Base-by-base conservation (phyloP, 352 stramenopile genomes). In the Phytopythium aichiense region DNA sequence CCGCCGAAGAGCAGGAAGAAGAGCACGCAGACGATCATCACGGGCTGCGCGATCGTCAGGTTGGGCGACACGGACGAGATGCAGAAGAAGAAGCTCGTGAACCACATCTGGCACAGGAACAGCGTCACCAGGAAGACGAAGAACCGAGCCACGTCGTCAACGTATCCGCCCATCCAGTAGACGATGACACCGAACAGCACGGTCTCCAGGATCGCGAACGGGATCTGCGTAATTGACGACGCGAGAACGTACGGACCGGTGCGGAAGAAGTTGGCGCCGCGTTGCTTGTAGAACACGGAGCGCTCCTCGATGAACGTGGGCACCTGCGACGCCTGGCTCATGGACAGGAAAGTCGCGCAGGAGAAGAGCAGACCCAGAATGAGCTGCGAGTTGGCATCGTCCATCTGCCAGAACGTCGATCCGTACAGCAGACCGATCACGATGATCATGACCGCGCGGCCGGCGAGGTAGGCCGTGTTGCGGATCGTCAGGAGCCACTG, bases 101-200 rank as follows among this genome's bases (percentile, higher is more conserved):
- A 91, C 63, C 71, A 78, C 62, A 92, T 77, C 22, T 91, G 81
- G 38, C 71, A 81, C 40, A 91, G 37, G 60, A 92, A 81, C 3
- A 92, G 69, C 31, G 77, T 81, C 35, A 83, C 3, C 2, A 90
- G 46, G 60, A 92, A 95, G 20, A 85, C 63, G 16, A 83, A 7
- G 61, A 89, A 95, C 12, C 69, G 65, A 9, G 59, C 69, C 0
- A 58, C 70, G 7, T 69, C 30, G 1, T 60, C 60, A 1, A 84
- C 76, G 50, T 96, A 88, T 13, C 89, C 91, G 54, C 91, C 77
- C 66, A 97, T 88, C 77, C 84, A 97, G 68, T 97, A 97, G 1
- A 95, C 66, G 35, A 96, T 71, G 4, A 75, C 85, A 28, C 87
- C 88, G 70, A 96, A 97, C 5, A 94, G 52, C 18, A 95, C 46